Conservation (phyloP, 371 early-diverging fungal species). For the Chytridium lagenaria region DNA sequence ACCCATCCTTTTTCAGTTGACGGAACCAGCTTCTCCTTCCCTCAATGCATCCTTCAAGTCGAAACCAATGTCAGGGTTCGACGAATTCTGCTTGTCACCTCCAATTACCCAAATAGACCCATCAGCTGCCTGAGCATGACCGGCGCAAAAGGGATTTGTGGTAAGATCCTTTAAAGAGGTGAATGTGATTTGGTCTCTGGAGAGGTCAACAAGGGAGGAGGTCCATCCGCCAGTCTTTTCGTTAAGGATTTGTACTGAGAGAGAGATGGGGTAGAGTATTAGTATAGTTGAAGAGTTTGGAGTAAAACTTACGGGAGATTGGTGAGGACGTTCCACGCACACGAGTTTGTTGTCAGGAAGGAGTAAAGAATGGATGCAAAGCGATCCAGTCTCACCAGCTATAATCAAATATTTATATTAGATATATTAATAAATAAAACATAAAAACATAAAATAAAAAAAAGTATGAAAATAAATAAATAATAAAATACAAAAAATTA, state of each 20-base stretch:
- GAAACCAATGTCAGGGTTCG: not conserved
- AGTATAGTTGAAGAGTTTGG: not conserved
- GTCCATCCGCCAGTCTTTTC: constrained; percentile 35
- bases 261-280: not conserved
- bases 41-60: not conserved
- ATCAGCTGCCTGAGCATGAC: constrained; percentile 39
- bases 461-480: too few relatives aligned
- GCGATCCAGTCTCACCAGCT: constrained; percentile 33
- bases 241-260: constrained; percentile 38
- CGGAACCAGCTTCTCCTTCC: constrained; percentile 4
- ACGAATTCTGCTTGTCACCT: constrained; percentile 33
- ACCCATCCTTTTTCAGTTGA: not conserved
- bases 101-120: constrained; percentile 39
- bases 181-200: constrained; percentile 7
- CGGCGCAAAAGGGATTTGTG: constrained; percentile 46
- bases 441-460: too few relatives aligned
- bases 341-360: constrained; percentile 43
- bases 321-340: constrained; percentile 50
- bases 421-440: too few relatives aligned
- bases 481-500: too few relatives aligned
- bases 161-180: constrained; percentile 5
- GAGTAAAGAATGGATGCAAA: constrained; percentile 49
- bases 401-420: too few relatives aligned
- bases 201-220: constrained; percentile 28
- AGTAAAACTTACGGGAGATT: constrained; percentile 28